Percentiles rank a stretch among this genome's conserved stretches.
These are phyloP conservation scores for Lodderomyces pseudojiufengensis DNA, from an alignment of 1,139 yeast genomes.

Conservation along the genomic window DNA sequence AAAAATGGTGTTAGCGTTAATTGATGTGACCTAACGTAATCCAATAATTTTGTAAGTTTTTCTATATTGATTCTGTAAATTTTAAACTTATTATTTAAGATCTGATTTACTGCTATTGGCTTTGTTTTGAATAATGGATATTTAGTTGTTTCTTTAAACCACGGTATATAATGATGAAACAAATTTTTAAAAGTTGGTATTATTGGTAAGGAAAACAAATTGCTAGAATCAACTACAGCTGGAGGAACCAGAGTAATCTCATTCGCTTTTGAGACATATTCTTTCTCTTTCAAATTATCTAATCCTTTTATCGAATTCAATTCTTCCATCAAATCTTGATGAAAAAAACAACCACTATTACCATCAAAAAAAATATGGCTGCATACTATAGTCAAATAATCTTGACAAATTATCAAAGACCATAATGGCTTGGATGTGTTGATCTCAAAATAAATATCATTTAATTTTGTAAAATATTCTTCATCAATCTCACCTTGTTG, in stretches of 20 bases:
- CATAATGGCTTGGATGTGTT: constrained; percentile 26
- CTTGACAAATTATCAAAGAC: constrained; percentile 22
- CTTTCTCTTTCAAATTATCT: constrained; percentile 4
- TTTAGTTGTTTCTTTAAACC: constrained; percentile 10
- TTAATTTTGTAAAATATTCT: constrained; percentile 16
- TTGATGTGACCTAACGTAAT: constrained; percentile 15
- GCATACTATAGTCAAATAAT: constrained; percentile 23
- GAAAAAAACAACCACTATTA: constrained; percentile 28
- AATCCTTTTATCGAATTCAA: constrained; percentile 5
- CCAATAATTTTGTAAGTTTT: constrained; percentile 12
- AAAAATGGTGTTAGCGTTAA: constrained; percentile 27
- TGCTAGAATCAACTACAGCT: constrained; percentile 6
- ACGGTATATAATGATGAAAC: constrained; percentile 6
- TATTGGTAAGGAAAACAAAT: constrained; percentile 13
- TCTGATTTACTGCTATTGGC: constrained; percentile 11
- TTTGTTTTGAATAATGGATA: constrained; percentile 17
- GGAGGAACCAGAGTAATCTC: constrained; percentile 7
- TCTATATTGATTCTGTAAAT: not conserved
- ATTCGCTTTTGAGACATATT: constrained; percentile 4
- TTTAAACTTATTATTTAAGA: constrained; percentile 16
- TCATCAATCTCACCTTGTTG: constrained; percentile 16
- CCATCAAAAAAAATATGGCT: constrained; percentile 40
- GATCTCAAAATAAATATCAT: constrained; percentile 16
- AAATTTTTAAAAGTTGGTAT: constrained; percentile 7
- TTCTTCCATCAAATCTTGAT: constrained; percentile 21